These are phyloP conservation scores for Primulina eburnea DNA, from an alignment of 257 asterid species.

Conservation along the genomic window DNA sequence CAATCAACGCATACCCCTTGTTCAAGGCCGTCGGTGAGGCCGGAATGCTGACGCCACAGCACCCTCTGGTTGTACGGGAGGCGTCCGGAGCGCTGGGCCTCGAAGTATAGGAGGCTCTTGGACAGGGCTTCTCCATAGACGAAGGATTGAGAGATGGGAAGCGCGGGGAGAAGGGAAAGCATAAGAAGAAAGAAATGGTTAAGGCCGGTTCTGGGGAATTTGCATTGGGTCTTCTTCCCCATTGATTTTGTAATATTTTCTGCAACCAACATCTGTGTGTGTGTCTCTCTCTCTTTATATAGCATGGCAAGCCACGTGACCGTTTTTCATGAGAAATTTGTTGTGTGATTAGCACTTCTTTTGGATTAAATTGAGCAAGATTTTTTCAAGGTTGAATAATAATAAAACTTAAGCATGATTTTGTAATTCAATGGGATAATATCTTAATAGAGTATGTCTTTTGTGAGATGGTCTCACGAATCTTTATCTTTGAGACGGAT, in stretches of 20 bases:
- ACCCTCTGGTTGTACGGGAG: conserved; percentile 79
- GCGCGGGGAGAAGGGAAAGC: conserved; percentile 31
- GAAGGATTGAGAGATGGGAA: conserved; percentile 32
- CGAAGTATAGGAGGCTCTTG: conserved; percentile 84
- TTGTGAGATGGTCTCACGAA: too few species aligned
- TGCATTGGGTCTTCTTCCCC: conserved; percentile 32
- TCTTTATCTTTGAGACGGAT: too few species aligned
- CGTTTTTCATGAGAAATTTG: not conserved
- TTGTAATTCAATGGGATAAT: not conserved
- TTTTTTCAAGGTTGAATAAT: too few species aligned
- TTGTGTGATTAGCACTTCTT: too few species aligned
- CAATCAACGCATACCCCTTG: conserved; percentile 54
- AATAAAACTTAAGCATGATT: too few species aligned
- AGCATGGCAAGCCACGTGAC: not conserved
- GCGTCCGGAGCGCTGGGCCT: conserved; percentile 93
- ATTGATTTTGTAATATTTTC: conserved; percentile 15
- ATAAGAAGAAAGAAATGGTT: conserved; percentile 18
- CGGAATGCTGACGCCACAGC: conserved; percentile 90
- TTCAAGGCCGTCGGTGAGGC: conserved; percentile 86
- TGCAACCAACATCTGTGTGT: not conserved
- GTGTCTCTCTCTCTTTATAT: not conserved
- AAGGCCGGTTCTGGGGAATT: conserved; percentile 8
- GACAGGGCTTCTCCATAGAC: conserved; percentile 70
- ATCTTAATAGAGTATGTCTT: too few species aligned
- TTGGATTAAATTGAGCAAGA: too few species aligned